Evolutionary conservation across 805 yeast genomes (phyloP), one percentile per base, ranked within the genome.

Genomic region (Maudiozyma serrabonitensis): DNA sequence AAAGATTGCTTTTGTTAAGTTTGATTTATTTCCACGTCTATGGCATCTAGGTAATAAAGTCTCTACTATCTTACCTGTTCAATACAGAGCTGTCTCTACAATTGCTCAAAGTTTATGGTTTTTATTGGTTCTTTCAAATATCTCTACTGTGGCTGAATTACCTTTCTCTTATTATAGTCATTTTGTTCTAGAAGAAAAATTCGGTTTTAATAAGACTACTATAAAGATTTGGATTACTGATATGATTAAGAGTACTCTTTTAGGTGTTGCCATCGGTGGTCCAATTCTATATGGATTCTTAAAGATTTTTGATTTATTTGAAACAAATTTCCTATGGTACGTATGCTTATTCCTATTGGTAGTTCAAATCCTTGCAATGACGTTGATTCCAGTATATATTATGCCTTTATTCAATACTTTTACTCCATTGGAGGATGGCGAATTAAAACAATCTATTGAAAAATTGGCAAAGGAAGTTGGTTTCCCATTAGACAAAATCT

Each of bases 391-490:
- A 35, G 81, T 86, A 26, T 75, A 88, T 56, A 90, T 93, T 59
- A 89, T 85, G 72, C 99, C 99, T 4, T 70, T 88, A 54, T 93
- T 93, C 75, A 89, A 93, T 75, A 90, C 87, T 62, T 80, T 87
- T 54, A 84, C 88, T 38, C 96, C 97, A 32, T 77, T 93, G 56
- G 88, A 85, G 58, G 88, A 86, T 44, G 97, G 98, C 38, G 90
- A 88, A 64, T 78, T 93, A 70, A 87, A 87, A 65, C 69, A 76
- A 11, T 80, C 85, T 5, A 88, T 93, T 66, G 95, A 89, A 67
- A 72, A 78, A 16, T 78, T 93, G 55, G 96, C 98, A 18, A 63
- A 72, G 15, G 69, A 75, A 48, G 84, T 87, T 62, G 73, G 79
- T 35, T 93, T 93, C 79, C 99, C 99, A 52, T 77, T 91, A 62